Percentiles rank a stretch among this genome's conserved stretches.
phyloP scores from a whole-genome alignment of 352 stramenopile species.

The Phytopythium montanum region DNA sequence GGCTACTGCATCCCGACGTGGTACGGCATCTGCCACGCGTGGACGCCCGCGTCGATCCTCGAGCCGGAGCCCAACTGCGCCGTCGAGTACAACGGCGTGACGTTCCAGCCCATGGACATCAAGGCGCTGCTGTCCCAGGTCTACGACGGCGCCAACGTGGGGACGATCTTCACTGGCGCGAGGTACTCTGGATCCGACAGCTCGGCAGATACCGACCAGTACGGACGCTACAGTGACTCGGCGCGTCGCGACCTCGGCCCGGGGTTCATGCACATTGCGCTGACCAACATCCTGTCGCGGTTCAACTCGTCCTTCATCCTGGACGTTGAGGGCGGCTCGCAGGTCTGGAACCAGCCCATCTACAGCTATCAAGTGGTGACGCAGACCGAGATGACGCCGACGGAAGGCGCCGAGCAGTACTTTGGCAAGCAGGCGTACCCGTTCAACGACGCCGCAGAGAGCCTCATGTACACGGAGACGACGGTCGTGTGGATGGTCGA shows the following conservation, averaged over 20 bases:
- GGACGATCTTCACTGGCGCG: slow-evolving; percentile 39
- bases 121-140: slow-evolving; percentile 40
- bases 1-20: slow-evolving; percentile 46
- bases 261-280: slow-evolving; percentile 44
- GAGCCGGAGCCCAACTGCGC: slow-evolving; percentile 40
- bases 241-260: slow-evolving; percentile 45
- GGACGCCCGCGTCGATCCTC: slow-evolving; percentile 30
- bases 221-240: slow-evolving; percentile 35
- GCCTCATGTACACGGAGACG: slow-evolving; percentile 39
- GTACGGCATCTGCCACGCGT: slow-evolving; percentile 54
- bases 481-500: slow-evolving; percentile 43
- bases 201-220: slow-evolving; percentile 26
- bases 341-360: slow-evolving; percentile 71
- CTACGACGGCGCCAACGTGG: slow-evolving; percentile 31
- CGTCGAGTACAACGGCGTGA: slow-evolving; percentile 39
- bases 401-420: slow-evolving; percentile 27
- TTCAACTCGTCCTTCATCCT: slow-evolving; percentile 35
- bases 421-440: slow-evolving; percentile 41
- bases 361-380: slow-evolving; percentile 35
- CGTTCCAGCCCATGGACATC: slow-evolving; percentile 45
- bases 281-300: slow-evolving; percentile 43
- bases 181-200: slow-evolving; percentile 25
- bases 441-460: slow-evolving; percentile 41
- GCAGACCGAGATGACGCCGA: slow-evolving; percentile 26
- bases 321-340: slow-evolving; percentile 24